Base-by-base conservation (phyloP, 129 eudicot genomes). In the Pulicaria dysenterica region DNA sequence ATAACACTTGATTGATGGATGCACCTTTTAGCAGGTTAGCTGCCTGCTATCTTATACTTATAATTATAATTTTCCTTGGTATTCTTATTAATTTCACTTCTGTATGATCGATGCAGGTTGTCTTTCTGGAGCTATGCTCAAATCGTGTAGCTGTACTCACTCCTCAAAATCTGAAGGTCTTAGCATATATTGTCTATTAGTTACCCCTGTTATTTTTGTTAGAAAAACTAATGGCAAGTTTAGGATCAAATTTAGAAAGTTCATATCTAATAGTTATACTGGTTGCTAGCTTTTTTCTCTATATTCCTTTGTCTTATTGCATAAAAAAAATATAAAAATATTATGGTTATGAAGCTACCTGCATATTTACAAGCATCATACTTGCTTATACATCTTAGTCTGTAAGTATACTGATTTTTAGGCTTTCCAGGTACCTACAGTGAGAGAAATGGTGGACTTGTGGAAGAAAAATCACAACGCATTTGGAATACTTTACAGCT, bases 401-500 rank as follows among this genome's bases (percentile, higher is more conserved):
- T 76, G 74, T 36, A 48, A 41, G 79, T 76, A 37, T 45, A 66
- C 71, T 77, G 49, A 63, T 36, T 66, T 39, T 68, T 83, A 12
- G 68, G 81, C 54, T 56, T 41, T 16, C 47, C 91, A 95, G 99
- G 83, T 95, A 79, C 99, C 99, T 38, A 88, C 96, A 7, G 36
- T 85, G 73, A 86, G 79, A 81, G 97, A 95, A 73, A 95, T 95
- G 99, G 49, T 95, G 79, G 94, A 88, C 12, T 73, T 84, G 88
- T 95, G 94, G 97, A 95, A 86, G 86, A 95, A 91, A 72, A 88
- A 91, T 16, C 87, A 86, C 61, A 95, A 95, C 69, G 65, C 79
- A 17, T 95, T 95, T 82, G 99, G 85, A 77, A 91, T 95, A 65
- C 75, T 91, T 44, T 95, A 95, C 89, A 85, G 99, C 87, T 95